Evolutionary conservation across 805 yeast species (phyloP), one percentile per base, ranked within the genome.

Genomic region (Candida peoriensis): DNA sequence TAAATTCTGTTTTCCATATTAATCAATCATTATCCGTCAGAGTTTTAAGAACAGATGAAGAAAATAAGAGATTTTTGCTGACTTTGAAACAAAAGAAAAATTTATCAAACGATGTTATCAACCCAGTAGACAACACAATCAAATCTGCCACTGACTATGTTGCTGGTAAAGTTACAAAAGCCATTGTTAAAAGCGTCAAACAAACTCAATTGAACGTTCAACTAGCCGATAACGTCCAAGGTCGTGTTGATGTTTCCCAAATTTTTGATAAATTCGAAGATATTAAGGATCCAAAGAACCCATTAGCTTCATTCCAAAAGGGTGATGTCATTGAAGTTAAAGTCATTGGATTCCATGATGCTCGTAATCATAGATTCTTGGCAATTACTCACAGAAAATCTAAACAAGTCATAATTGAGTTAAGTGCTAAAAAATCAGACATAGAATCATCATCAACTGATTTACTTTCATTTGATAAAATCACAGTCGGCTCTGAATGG

Each of bases 161-260:
- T 5, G 70, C 78, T 13, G 95, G 95, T 30, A 71, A 63, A 27
- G 39, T 69, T 16, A 78, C 88, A 8, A 69, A 72, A 41, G 90
- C 81, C 25, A 52, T 55, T 13, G 61, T 89, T 36, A 78, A 70
- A 32, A 63, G 79, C 2, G 70, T 84, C 24, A 84, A 82, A 54
- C 76, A 73, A 21, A 76, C 85, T 6, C 93, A 85, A 60, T 63
- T 89, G 46, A 78, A 79, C 48, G 82, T 89, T 14, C 72, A 72
- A 32, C 64, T 88, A 30, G 88, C 93, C 34, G 93, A 81, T 40
- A 79, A 82, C 52, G 65, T 78, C 41, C 82, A 75, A 48, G 97
- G 95, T 24, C 74, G 94, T 54, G 61, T 89, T 39, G 95, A 86
- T 48, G 66, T 81, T 13, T 72, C 88, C 13, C 83, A 87, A 58